Base-by-base conservation (phyloP, 2,329 filamentous ascomycete species). In the Cladosporium velox region DNA sequence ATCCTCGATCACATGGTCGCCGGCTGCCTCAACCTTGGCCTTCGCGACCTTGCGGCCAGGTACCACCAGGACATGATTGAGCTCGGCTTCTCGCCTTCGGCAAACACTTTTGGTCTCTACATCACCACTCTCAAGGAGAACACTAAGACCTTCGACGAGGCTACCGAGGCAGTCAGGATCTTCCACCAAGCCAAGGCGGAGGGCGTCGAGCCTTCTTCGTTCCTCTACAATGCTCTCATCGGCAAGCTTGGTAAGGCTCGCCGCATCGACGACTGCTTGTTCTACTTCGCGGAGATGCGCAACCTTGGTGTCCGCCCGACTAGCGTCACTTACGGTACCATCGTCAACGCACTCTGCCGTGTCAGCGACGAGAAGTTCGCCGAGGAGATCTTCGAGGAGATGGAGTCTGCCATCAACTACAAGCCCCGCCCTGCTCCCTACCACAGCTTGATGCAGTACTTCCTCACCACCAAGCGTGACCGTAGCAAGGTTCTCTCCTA, bases 391-490 rank as follows among this genome's bases (percentile, higher is more conserved):
- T 99, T 99, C 76, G 93, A 98, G 76, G 95, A 99, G 82, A 99
- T 99, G 95, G 95, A 99, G 83, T 88, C 90, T 57, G 97, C 96
- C 90, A 90, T 93, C 66, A 99, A 99, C 83, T 99, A 99, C 87
- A 98, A 97, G 84, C 92, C 95, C 49, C 90, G 95, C 11, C 93
- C 95, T 30, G 95, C 95, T 28, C 95, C 95, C 0, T 99, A 99
- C 85, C 97, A 99, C 84, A 96, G 92, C 80, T 91, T 99, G 89
- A 99, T 99, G 88, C 95, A 99, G 78, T 98, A 97, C 82, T 99
- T 98, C 87, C 84, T 98, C 72, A 96, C 92, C 66, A 98, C 94
- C 65, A 98, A 98, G 87, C 92, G 93, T 63, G 94, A 99, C 79
- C 94, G 95, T 81, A 82, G 85, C 78, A 98, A 98, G 87, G 94